These are phyloP conservation scores for Malus orientalis DNA, from an alignment of 306 rosid genomes.

Conservation along the genomic window DNA sequence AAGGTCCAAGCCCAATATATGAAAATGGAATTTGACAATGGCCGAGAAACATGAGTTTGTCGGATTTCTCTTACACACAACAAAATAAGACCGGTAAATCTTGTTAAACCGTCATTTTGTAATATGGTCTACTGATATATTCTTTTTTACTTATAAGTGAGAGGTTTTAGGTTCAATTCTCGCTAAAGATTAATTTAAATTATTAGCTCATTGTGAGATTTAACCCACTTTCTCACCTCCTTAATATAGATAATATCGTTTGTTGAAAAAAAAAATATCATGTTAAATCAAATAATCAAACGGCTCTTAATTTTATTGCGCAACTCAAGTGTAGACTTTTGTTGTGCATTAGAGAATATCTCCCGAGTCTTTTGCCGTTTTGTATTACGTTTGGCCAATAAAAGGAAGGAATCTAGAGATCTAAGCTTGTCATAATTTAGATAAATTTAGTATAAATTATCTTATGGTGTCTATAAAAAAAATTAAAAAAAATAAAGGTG, in stretches of 20 bases:
- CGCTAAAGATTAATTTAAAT: no score
- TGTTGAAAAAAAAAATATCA: no score
- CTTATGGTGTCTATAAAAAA: no score
- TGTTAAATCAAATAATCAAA: no score
- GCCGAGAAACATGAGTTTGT: neutral
- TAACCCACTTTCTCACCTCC: rapidly evolving
- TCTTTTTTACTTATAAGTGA: no score
- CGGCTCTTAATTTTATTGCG: neutral
- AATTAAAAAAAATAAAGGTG: rapidly evolving
- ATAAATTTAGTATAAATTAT: no score
- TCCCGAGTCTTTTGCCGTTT: neutral
- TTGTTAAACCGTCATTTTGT: no score
- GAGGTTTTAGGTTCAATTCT: no score
- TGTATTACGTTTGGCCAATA: neutral
- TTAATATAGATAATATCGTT: no score
- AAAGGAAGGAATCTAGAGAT: neutral
- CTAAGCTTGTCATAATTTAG: neutral
- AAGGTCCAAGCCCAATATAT: neutral
- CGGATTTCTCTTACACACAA: neutral
- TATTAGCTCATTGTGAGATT: no score
- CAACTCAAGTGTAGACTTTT: no score
- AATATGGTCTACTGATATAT: rapidly evolving
- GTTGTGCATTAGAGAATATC: neutral
- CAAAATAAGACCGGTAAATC: no score
- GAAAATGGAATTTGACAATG: neutral